These are phyloP conservation scores for Fusarium sp. DNA, from an alignment of 2,329 filamentous ascomycete species.

Conservation along the genomic window DNA sequence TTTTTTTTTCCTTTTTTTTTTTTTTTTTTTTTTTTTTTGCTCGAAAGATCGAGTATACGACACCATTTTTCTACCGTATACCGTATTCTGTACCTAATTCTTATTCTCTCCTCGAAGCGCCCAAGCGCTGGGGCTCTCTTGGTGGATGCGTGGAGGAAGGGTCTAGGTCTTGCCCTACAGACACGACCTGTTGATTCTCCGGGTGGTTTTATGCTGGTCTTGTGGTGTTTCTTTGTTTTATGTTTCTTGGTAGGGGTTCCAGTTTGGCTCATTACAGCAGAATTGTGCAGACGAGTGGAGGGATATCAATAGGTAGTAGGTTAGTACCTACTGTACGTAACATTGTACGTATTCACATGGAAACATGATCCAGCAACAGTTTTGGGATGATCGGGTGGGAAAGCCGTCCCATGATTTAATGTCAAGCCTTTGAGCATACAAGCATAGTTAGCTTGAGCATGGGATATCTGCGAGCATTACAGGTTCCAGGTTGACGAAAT, in stretches of 20 bases:
- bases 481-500: slow-evolving; percentile 15
- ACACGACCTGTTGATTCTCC: slow-evolving; percentile 14
- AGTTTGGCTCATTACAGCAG: slow-evolving; percentile 17
- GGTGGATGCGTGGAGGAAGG: slow-evolving; percentile 17
- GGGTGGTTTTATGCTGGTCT: slow-evolving; percentile 9
- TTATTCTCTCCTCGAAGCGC: slow-evolving; percentile 33
- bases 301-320: slow-evolving; percentile 3
- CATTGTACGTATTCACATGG: slow-evolving; percentile 28
- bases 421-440: slow-evolving; percentile 6
- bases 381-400: slow-evolving; percentile 14
- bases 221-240: slow-evolving; percentile 22
- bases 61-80: slow-evolving; percentile 27
- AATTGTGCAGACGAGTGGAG: slow-evolving; percentile 6
- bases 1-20: too few relatives aligned
- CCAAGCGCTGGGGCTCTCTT: slow-evolving; percentile 27
- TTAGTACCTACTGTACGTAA: slow-evolving; percentile 21
- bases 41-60: slow-evolving; percentile 28
- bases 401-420: slow-evolving; percentile 28
- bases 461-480: neutral
- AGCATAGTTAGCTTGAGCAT: neutral
- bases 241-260: slow-evolving; percentile 40
- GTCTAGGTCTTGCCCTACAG: slow-evolving; percentile 8
- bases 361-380: slow-evolving; percentile 18
- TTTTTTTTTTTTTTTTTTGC: neutral
- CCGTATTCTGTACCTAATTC: slow-evolving; percentile 41